A percentile compares a stretch with the other conserved stretches of the same genome.
phyloP scores from a whole-genome alignment of 768 basidiomycete species.

The Pleurotus salmoneostramineus region DNA sequence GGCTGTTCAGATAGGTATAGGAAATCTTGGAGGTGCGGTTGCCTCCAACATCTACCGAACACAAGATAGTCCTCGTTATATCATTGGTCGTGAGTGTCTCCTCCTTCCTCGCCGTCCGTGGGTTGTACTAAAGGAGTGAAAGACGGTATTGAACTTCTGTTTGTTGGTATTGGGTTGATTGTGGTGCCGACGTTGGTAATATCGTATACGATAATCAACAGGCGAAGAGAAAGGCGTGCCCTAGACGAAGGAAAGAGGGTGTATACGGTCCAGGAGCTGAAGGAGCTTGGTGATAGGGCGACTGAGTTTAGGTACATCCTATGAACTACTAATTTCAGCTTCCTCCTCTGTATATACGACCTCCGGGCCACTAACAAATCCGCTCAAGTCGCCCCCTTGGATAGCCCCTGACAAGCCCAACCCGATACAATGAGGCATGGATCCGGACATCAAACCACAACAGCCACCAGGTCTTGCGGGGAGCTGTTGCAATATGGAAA shows the following conservation, averaged over 20 bases:
- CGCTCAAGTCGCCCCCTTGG: too few relatives aligned
- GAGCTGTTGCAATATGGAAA: background rate
- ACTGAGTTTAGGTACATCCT: constrained; percentile 60
- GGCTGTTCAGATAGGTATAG: constrained; percentile 68
- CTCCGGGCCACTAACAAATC: too few relatives aligned
- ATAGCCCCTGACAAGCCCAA: too few relatives aligned
- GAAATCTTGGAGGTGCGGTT: constrained; percentile 63
- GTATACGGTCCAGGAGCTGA: constrained; percentile 30
- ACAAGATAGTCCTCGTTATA: constrained; percentile 55
- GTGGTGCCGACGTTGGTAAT: constrained; percentile 43
- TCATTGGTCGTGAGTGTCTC: constrained; percentile 52
- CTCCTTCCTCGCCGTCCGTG: background rate
- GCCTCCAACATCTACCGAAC: constrained; percentile 59
- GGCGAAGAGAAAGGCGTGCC: constrained; percentile 37
- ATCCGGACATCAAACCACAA: background rate
- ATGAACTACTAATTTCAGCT: constrained; percentile 8
- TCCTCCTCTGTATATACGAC: too few relatives aligned
- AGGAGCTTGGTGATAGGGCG: constrained; percentile 53
- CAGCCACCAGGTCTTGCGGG: background rate
- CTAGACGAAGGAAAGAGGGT: constrained; percentile 22
- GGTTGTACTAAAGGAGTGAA: constrained; percentile 1
- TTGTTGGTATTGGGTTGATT: constrained; percentile 61
- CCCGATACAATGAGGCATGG: too few relatives aligned
- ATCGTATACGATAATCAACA: constrained; percentile 53
- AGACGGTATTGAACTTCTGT: constrained; percentile 67